Evolutionary conservation across 257 asterid genomes (phyloP), one percentile per base, ranked within the genome.

Genomic region (Gynochthodes officinalis): DNA sequence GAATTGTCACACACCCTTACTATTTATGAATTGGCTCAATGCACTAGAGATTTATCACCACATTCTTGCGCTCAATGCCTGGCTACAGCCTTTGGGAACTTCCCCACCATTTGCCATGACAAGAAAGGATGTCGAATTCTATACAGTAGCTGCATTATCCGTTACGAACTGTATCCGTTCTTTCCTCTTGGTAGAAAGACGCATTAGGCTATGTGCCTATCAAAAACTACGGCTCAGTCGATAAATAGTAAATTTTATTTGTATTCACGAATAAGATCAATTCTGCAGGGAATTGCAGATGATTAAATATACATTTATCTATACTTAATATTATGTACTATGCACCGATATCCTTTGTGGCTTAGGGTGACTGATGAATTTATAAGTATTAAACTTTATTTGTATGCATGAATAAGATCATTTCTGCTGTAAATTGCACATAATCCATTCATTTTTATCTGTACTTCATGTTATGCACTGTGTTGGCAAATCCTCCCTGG

Each of bases 121-220:
- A 84, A 73, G 73, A 78, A 67, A 77, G 98, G 98, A 4, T 93
- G 97, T n/a, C 79, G 88, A 19, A 83, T 86, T 59, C 40, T 88
- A 1, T 88, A 86, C 25, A 73, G 88, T 43, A 89, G 93, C 63
- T 93, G 98, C 81, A 84, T 85, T 3, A 82, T 87, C 35, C 77
- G 97, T 54, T 93, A 91, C 69, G 98, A 93, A 60, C 80, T 82
- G 14, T 86, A 86, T 59, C 97, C 98, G 0, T 93, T 62, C 87
- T 93, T 86, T 39, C 92, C 96, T 50, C 83, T 87, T 5, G 89
- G 82, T 28, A 74, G 11, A 52, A 70, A 1, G 79, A 77, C 40
- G 62, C 77, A 4, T 65, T 76, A 30, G 71, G 25, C 18, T 30
- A 46, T 54, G 32, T 64, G 44, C 40, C 70, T 1, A 64, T 11